phyloP scores from a whole-genome alignment of 2,329 filamentous ascomycete species.

The Dactylella cylindrospora region DNA sequence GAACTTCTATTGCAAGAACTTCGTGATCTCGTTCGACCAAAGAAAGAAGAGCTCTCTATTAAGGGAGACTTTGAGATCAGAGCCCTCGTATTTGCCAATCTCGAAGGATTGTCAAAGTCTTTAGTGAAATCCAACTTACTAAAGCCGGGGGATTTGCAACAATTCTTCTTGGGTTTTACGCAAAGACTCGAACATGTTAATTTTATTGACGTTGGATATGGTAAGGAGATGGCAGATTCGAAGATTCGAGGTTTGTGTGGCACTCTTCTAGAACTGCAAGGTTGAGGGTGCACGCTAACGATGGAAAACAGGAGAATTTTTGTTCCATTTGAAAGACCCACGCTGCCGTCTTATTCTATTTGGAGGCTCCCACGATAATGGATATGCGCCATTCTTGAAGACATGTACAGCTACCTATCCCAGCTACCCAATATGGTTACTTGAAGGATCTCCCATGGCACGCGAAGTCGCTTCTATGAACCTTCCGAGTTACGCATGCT shows the following conservation, averaged over 20 bases:
- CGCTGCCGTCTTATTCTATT: slow-evolving; percentile 66
- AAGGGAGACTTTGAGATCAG: slow-evolving; percentile 55
- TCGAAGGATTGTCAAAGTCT: slow-evolving; percentile 55
- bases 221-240: slow-evolving; percentile 62
- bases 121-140: slow-evolving; percentile 52
- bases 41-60: slow-evolving; percentile 36
- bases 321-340: slow-evolving; percentile 58
- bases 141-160: slow-evolving; percentile 56
- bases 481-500: slow-evolving; percentile 13
- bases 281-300: too few species aligned
- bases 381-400: slow-evolving; percentile 63
- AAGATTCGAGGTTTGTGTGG: slow-evolving; percentile 61
- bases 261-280: background rate
- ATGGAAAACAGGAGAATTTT: slow-evolving; percentile 46
- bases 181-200: slow-evolving; percentile 63
- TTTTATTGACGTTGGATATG: slow-evolving; percentile 64
- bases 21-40: slow-evolving; percentile 27
- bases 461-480: slow-evolving; percentile 26
- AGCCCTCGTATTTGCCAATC: slow-evolving; percentile 57
- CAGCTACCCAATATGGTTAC: slow-evolving; percentile 37
- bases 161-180: slow-evolving; percentile 64
- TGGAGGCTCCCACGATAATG: slow-evolving; percentile 64
- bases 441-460: slow-evolving; percentile 25
- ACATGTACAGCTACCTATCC: slow-evolving; percentile 50
- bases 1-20: slow-evolving; percentile 45